Conservation (phyloP, 345 rosid species). For the Ailanthus altissimus region DNA sequence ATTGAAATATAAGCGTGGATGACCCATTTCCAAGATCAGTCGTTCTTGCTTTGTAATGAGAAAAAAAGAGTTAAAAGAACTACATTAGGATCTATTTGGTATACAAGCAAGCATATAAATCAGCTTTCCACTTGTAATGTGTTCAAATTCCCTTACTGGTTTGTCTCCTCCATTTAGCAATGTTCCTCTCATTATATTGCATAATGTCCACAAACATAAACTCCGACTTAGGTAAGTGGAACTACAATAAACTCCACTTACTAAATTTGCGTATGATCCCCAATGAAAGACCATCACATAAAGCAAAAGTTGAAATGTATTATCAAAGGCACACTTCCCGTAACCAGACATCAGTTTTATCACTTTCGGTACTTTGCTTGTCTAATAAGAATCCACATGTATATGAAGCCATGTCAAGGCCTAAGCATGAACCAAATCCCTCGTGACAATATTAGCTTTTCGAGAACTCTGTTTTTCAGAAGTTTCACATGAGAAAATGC, state of each 20-base stretch:
- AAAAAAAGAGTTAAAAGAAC: not conserved
- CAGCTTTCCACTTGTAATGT: constrained; percentile 5
- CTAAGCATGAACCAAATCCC: not conserved
- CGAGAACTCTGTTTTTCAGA: not conserved
- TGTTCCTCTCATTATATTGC: not conserved
- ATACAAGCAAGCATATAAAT: not conserved
- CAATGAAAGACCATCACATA: not conserved
- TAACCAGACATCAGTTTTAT: too few relatives aligned
- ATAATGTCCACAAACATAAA: not conserved
- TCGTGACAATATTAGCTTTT: not conserved
- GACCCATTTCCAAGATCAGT: not conserved
- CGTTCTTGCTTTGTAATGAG: not conserved
- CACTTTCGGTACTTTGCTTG: not conserved
- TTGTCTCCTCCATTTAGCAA: not conserved
- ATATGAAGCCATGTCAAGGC: not conserved
- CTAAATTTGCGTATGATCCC: not conserved
- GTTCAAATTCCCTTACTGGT: not conserved
- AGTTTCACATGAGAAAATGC: not conserved
- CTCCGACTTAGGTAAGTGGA: constrained; percentile 8
- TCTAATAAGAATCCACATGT: not conserved
- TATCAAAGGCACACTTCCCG: not conserved
- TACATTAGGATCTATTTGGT: not conserved
- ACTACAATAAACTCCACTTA: constrained; percentile 13
- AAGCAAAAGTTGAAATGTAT: not conserved
- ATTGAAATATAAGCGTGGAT: not conserved